Conservation (phyloP, 176 grass and related monocot species). For the Cymbopogon citratus region DNA sequence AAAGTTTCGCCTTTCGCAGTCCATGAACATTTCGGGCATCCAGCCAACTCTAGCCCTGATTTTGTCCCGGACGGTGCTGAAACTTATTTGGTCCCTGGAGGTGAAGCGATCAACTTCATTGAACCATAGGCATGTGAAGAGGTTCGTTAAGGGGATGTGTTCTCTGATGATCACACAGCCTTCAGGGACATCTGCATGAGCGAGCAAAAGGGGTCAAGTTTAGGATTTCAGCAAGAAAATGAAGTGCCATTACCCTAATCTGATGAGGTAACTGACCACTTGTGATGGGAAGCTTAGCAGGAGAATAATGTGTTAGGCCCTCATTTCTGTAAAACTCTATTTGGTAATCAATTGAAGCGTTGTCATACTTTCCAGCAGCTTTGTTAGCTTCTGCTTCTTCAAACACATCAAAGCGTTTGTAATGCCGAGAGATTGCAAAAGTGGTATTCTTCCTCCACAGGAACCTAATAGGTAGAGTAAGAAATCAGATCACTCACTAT, state of each 20-base stretch:
- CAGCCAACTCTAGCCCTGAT: constrained; percentile 74
- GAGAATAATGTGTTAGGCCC: constrained; percentile 75
- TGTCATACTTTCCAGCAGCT: constrained; percentile 95
- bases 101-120: constrained; percentile 98
- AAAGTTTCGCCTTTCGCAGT: constrained; percentile 92
- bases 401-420: constrained; percentile 94
- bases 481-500: not conserved
- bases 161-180: constrained; percentile 99
- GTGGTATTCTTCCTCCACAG: constrained; percentile 79
- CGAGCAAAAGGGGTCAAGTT: not conserved
- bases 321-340: constrained; percentile 94
- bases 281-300: constrained; percentile 87
- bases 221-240: not conserved
- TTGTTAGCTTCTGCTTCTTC: constrained; percentile 99
- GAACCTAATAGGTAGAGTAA: constrained; percentile 52
- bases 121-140: constrained; percentile 99
- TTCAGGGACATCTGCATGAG: constrained; percentile 78
- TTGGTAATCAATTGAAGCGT: constrained; percentile 83
- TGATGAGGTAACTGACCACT: constrained; percentile 57
- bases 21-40: constrained; percentile 83
- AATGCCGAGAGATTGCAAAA: constrained; percentile 92
- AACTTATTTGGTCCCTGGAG: constrained; percentile 92
- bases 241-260: not conserved
- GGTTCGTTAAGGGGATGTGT: constrained; percentile 80
- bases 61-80: constrained; percentile 91